Base-by-base conservation (phyloP, 441 rosid genomes). In the Erodium texanum region DNA sequence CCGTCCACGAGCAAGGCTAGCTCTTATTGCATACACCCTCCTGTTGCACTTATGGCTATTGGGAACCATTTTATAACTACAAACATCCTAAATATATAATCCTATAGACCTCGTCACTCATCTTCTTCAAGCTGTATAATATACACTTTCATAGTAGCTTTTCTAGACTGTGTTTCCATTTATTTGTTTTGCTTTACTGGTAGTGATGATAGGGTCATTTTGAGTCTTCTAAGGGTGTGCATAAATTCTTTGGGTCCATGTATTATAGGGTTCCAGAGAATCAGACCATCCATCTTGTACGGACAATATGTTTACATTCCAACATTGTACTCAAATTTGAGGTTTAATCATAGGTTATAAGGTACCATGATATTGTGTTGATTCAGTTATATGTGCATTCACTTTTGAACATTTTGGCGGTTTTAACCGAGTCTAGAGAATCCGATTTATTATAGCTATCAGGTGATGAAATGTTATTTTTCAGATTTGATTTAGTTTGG, bases 1-100 rank as follows among this genome's bases (percentile, higher is more conserved):
- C 74, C 92, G 90, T 67, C 98, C 98, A 0, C 76, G 88, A 75
- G 92, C 92, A 58, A 89, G 98, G 75, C 83, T 90, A 24, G 87
- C 96, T 56, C 62, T 90, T 63, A 76, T 93, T 20, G 80, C 85
- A 23, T 90, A 90, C 71, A 84, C 89, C 78, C 80, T 93, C 48
- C 54, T 93, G 81, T 69, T 93, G 82, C 96, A 93, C 66, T 24
- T 87, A 68, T 93, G 96, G 97, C 81, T 90, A 32, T 66, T 93
- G 76, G 96, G 86, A 67, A 80, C 91, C 76, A 75, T 92, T 70
- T 76, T 92, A 83, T 89, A 75, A 77, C 18, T 72, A 34, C 6
- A 34, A 34, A 34, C 38, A 34, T 34, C 38, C 38, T 34, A 34
- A 34, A 34, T 34, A 29, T 34, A 29, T 36, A 19, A 41, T 20